Evolutionary conservation across 495 filamentous ascomycete genomes (phyloP), one percentile per base, ranked within the genome.

Genomic region (Penicillium pancosmium): DNA sequence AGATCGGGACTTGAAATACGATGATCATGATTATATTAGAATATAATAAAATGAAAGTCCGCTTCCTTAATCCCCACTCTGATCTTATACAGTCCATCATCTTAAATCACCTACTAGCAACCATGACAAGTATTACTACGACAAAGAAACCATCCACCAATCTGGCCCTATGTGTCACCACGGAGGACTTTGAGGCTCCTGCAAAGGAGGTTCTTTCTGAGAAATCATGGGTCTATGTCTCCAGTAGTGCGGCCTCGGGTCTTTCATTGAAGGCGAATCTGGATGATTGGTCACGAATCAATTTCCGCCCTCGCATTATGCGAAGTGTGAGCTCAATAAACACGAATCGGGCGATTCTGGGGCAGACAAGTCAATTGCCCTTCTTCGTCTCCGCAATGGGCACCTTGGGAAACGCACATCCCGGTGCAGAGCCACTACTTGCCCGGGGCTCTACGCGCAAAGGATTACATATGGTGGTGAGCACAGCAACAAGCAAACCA

Each of bases 281-380:
- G 8, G 61, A 67, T 27, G 64, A 67, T 49, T 67, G 64, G 64
- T 64, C 64, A 46, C 47, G 56, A 31, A 61, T 67, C 55, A 67
- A 64, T 31, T 67, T 67, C 25, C 61, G 64, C 1, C 64, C 64
- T 15, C 64, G 64, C 2, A 61, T 67, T 11, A 54, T 67, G 61
- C 58, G 61, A 36, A 66, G 52, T 19, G 60, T 66, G 15, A 59
- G 53, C 23, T 46, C 54, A n/a, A 34, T 66, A 53, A 52, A 66
- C 40, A 63, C 64, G 19, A 54, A 41, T n/a, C 43, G 48, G n/a
- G 41, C 48, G 11, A 60, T 65, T n/a, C 16, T 66, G 35, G 59
- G 60, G 3, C 52, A 54, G 3, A 44, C 54, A 23, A 55, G 55
- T 4, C 56, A 63, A 35, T 54, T 56, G 11, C 63, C 63, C 23